These are phyloP conservation scores for Penicillium dipodomyicola DNA, from an alignment of 495 filamentous ascomycete species.

Conservation along the genomic window DNA sequence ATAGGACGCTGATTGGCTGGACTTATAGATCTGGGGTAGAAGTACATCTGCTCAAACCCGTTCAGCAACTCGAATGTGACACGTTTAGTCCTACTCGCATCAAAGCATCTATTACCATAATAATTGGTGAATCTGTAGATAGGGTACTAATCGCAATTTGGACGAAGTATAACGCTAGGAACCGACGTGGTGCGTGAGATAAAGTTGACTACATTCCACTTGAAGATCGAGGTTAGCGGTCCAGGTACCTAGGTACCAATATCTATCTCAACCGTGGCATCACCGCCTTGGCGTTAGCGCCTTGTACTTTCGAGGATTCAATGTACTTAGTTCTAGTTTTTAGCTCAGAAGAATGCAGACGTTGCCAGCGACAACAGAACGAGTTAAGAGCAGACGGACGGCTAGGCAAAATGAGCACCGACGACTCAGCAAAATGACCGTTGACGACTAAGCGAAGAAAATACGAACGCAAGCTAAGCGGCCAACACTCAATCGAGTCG, in stretches of 20 bases:
- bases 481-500: neutral
- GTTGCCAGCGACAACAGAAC: neutral
- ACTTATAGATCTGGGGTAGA: neutral
- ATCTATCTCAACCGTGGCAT: too few relatives aligned
- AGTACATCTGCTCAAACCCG: neutral
- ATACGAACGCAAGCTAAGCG: neutral
- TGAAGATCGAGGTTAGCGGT: neutral
- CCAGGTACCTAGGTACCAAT: neutral
- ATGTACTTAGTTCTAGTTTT: neutral
- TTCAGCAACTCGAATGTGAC: neutral
- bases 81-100: neutral
- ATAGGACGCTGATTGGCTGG: neutral
- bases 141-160: neutral
- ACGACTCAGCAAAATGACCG: neutral
- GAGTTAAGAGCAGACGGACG: neutral
- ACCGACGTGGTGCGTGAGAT: neutral
- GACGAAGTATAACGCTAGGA: neutral
- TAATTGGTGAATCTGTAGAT: neutral
- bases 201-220: neutral
- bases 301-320: neutral
- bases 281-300: too few relatives aligned
- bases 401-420: neutral
- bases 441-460: neutral
- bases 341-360: neutral
- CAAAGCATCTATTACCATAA: accelerated